Conservation (phyloP, 1,139 yeast genomes). For the Trichomonascaceae sp. region DNA sequence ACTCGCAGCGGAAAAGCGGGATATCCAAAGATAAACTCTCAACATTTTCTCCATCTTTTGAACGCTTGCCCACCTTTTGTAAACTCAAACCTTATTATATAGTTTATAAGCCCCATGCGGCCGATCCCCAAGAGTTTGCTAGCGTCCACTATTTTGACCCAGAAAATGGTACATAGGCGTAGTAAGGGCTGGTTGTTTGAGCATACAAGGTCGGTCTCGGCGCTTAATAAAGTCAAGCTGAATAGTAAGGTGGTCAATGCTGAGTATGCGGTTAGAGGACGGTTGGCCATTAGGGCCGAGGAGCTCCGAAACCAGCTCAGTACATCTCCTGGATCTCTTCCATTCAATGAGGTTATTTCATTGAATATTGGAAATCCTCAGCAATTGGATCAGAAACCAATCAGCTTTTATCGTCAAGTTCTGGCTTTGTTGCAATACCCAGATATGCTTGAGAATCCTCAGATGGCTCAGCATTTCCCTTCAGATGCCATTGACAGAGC, state of each 20-base stretch:
- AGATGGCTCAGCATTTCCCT: conserved; percentile 43
- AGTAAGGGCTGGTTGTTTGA: background rate
- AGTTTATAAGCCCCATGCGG: background rate
- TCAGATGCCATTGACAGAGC: conserved; percentile 74
- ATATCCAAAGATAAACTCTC: too few species aligned
- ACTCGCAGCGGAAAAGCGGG: too few species aligned
- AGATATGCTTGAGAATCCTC: conserved; percentile 42
- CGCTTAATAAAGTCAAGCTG: conserved; percentile 42
- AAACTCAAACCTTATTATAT: background rate
- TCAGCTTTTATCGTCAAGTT: conserved; percentile 93
- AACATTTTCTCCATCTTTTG: too few species aligned
- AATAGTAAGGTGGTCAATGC: conserved; percentile 76
- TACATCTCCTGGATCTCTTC: conserved; percentile 54
- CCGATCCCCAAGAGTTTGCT: background rate
- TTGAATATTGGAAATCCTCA: conserved; percentile 98
- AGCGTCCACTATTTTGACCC: background rate
- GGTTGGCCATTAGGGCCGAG: conserved; percentile 89
- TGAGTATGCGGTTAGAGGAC: conserved; percentile 92
- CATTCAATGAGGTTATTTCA: conserved; percentile 69
- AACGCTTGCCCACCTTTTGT: background rate
- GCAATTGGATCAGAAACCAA: conserved; percentile 86
- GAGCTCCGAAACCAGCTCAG: conserved; percentile 56
- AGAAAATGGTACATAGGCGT: background rate
- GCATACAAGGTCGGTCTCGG: background rate
- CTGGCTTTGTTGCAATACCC: conserved; percentile 84